A percentile compares a stretch with the other conserved stretches of the same genome.
These are phyloP conservation scores for Aphanomyces cochlioides DNA, from an alignment of 352 stramenopile species.

Conservation along the genomic window DNA sequence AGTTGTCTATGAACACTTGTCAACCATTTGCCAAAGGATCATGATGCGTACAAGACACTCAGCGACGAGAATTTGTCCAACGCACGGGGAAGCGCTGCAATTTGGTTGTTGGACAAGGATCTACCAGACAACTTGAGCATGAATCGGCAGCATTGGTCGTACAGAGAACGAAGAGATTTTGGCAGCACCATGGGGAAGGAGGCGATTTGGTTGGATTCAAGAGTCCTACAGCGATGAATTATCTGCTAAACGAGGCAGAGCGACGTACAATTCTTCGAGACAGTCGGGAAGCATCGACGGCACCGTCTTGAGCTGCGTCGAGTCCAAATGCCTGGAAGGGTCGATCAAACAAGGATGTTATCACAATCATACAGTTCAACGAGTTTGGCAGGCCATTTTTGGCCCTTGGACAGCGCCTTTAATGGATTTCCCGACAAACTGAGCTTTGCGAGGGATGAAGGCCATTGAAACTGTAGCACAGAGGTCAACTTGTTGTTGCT, in stretches of 20 bases:
- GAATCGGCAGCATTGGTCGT: background rate
- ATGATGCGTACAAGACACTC: slow-evolving; percentile 11
- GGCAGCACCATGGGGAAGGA: slow-evolving; percentile 1
- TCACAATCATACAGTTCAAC: slow-evolving; percentile 17
- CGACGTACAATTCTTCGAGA: slow-evolving; percentile 4
- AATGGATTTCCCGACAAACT: slow-evolving; percentile 20
- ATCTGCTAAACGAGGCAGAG: background rate
- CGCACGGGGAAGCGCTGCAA: background rate
- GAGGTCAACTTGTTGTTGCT: background rate
- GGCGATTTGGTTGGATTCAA: slow-evolving; percentile 20
- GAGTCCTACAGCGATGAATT: background rate
- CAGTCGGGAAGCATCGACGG: slow-evolving; percentile 3
- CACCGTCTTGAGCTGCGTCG: slow-evolving; percentile 1
- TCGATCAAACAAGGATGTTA: background rate
- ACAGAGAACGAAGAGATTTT: background rate
- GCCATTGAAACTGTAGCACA: background rate
- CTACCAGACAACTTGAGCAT: slow-evolving; percentile 6
- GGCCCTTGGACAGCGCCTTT: background rate
- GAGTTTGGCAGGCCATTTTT: slow-evolving; percentile 14
- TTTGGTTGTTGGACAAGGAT: slow-evolving; percentile 13
- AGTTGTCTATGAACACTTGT: slow-evolving; percentile 11
- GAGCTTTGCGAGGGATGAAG: background rate
- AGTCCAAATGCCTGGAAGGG: slow-evolving; percentile 5
- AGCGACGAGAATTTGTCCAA: slow-evolving; percentile 8
- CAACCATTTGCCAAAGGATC: background rate